Conservation (phyloP, 2,329 filamentous ascomycete genomes). For the Talaromyces sp. region DNA sequence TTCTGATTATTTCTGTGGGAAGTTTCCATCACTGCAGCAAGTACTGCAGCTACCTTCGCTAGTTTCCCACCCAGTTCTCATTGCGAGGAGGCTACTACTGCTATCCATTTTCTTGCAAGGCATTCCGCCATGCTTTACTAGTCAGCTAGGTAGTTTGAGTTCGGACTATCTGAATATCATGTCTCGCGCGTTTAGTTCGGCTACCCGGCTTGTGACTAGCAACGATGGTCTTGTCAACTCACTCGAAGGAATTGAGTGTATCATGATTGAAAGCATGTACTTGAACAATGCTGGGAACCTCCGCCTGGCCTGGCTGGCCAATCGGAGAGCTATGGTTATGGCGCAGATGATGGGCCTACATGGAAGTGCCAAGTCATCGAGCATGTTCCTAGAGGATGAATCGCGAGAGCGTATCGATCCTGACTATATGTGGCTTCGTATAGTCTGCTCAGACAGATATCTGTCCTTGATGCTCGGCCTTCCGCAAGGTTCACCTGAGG, state of each 20-base stretch:
- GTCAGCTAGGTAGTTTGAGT: not conserved
- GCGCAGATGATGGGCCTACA: constrained; percentile 44
- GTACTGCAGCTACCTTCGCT: not conserved
- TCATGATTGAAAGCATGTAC: constrained; percentile 43
- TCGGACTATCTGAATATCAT: constrained; percentile 25
- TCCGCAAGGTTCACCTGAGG: constrained; percentile 29
- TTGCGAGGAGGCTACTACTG: constrained; percentile 50
- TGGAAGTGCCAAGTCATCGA: not conserved
- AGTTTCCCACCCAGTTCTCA: constrained; percentile 46
- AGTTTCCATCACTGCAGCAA: not conserved
- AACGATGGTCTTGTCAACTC: constrained; percentile 39
- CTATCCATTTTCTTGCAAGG: constrained; percentile 47
- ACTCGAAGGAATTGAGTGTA: constrained; percentile 43
- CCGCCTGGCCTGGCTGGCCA: constrained; percentile 39
- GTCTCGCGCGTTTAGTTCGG: constrained; percentile 29
- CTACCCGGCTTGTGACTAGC: constrained; percentile 32
- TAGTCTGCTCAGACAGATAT: constrained; percentile 39
- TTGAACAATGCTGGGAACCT: constrained; percentile 41
- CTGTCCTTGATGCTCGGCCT: constrained; percentile 44
- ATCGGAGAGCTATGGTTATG: constrained; percentile 38
- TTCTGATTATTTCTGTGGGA: not conserved
- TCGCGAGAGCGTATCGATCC: constrained; percentile 1
- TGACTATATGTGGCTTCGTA: constrained; percentile 38
- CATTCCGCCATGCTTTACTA: not conserved
- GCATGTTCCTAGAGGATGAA: constrained; percentile 25